phyloP scores from a whole-genome alignment of 805 yeast genomes.

The Saccharomycopsis schoenii region DNA sequence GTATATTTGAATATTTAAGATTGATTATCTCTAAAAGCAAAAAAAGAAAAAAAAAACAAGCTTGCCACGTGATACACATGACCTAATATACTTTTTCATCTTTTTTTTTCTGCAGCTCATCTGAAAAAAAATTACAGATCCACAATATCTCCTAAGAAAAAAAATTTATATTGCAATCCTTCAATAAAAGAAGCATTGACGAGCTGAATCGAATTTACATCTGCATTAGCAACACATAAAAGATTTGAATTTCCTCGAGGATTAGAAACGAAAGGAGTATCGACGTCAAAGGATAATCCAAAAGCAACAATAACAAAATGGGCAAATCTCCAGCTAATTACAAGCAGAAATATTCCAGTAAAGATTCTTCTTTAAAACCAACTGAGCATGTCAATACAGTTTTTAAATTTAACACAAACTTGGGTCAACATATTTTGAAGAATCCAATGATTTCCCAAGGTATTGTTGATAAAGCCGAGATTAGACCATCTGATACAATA shows the following conservation, averaged over 20 bases:
- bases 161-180: neutral
- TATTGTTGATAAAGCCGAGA: conserved; percentile 91
- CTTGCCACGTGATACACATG: neutral
- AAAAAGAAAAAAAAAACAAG: neutral
- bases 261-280: neutral
- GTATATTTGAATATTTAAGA: too few species aligned
- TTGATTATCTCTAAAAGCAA: neutral
- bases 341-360: conserved; percentile 11
- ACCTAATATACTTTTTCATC: neutral
- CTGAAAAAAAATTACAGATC: neutral
- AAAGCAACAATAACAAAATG: conserved; percentile 1
- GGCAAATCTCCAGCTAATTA: conserved; percentile 14
- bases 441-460: conserved; percentile 97
- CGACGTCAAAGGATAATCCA: neutral
- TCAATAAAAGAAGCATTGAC: too few species aligned
- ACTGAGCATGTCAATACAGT: conserved; percentile 69
- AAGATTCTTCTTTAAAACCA: conserved; percentile 34
- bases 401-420: conserved; percentile 91
- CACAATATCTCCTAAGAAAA: neutral
- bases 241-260: neutral
- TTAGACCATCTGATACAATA: conserved; percentile 86
- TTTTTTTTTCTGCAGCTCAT: neutral
- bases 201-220: too few species aligned
- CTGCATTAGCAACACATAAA: neutral
- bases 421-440: conserved; percentile 94